Evolutionary conservation across 805 yeast genomes (phyloP), one percentile per base, ranked within the genome.

Genomic region (Vanderwaltozyma verrucispora): DNA sequence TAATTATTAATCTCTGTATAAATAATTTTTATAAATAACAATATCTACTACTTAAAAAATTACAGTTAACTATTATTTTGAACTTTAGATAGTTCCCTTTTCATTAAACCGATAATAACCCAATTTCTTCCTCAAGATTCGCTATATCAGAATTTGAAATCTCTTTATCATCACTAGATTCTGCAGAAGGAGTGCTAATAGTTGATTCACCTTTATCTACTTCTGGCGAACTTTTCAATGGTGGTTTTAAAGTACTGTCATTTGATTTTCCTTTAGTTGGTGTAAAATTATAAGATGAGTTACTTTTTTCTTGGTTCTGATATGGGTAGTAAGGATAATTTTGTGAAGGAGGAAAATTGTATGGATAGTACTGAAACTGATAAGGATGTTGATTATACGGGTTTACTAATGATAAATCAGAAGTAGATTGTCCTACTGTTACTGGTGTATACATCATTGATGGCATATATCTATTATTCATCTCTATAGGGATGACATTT

Each of bases 401-500:
- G 6, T 21, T 16, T 9, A 20, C 16, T 16, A 30, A 14, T 5
- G 33, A 5, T 4, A 16, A 9, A 20, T 30, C 33, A 10, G 32
- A 16, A 4, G 13, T 17, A 9, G 33, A 21, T 7, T 5, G 25
- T 9, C 31, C 38, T 14, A 28, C 41, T 4, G 32, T 25, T 26
- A 39, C 37, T 9, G 43, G 43, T 15, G 34, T 37, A 20, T 40
- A 44, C 40, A 44, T 40, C 24, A 32, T 28, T 8, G 34, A 44
- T 12, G 37, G 40, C 14, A 40, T 16, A 15, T 35, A 43, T 9
- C 41, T 41, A 23, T 30, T 35, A 14, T 33, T 19, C 13, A 37
- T 32, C 33, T 40, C 39, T 30, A 42, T 30, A n/a, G 51, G 49
- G 17, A 33, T 33, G 7, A 42, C 38, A 15, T 41, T 17, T 8